Conservation (phyloP, 352 stramenopile genomes). For the Globisporangium nagaii region DNA sequence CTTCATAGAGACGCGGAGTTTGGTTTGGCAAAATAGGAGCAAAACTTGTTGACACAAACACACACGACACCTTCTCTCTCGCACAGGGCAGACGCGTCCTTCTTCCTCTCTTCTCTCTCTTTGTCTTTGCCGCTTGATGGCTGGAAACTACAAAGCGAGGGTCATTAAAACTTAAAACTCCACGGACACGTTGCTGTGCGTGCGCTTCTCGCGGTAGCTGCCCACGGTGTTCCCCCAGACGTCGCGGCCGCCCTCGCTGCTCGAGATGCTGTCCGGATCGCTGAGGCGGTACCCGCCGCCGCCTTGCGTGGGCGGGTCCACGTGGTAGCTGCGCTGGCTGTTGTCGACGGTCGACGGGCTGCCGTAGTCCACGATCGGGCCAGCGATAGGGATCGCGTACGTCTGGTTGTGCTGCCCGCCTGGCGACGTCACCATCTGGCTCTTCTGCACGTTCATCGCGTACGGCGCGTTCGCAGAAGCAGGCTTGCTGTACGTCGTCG, state of each 20-base stretch:
- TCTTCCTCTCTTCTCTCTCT: constrained; percentile 1
- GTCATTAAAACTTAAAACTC: constrained; percentile 37
- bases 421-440: constrained; percentile 7
- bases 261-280: constrained; percentile 21
- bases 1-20: no score
- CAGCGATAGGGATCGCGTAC: constrained; percentile 14
- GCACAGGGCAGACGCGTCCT: not conserved
- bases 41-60: not conserved
- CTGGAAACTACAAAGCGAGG: not conserved
- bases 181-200: constrained; percentile 48
- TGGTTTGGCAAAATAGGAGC: not conserved
- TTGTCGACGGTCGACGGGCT: constrained; percentile 21
- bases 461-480: not conserved
- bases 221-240: constrained; percentile 36
- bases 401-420: constrained; percentile 5
- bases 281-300: constrained; percentile 21
- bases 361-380: constrained; percentile 30
- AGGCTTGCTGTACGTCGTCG: constrained; percentile 19
- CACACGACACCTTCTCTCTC: not conserved
- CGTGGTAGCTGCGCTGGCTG: constrained; percentile 4
- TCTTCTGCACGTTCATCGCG: not conserved
- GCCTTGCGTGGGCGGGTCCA: not conserved
- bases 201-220: constrained; percentile 37
- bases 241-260: constrained; percentile 22
- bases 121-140: not conserved